Percentiles rank a stretch among this genome's conserved stretches.
Evolutionary conservation across 371 early-diverging fungal genomes (phyloP).

Genomic region (Mucor ambiguus): DNA sequence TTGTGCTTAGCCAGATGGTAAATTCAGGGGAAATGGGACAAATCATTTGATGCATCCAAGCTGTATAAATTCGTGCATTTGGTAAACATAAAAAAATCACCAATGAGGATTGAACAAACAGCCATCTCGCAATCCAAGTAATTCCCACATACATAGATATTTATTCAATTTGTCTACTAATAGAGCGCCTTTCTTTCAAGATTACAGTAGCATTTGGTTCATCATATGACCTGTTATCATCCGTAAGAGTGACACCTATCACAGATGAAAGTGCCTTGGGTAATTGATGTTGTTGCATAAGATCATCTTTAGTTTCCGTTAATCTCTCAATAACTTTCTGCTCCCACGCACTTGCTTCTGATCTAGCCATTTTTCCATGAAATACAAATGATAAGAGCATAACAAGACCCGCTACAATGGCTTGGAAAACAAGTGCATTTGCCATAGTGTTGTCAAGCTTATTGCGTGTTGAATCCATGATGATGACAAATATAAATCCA

Average conservation of each 20-base stretch:
- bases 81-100: not conserved
- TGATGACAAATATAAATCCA: constrained; percentile 48
- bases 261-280: constrained; percentile 6
- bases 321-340: not conserved
- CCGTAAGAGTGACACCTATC: constrained; percentile 2
- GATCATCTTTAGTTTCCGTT: not conserved
- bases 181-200: not conserved
- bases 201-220: not conserved
- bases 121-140: not conserved
- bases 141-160: not conserved
- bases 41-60: not conserved
- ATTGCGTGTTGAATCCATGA: constrained; percentile 44
- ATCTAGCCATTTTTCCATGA: constrained; percentile 24
- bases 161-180: not conserved
- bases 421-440: constrained; percentile 36
- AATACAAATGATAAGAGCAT: constrained; percentile 22
- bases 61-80: not conserved
- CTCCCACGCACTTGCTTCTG: constrained; percentile 23
- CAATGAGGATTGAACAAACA: not conserved
- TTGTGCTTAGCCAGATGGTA: not conserved
- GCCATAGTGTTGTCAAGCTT: constrained; percentile 29
- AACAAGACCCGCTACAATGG: constrained; percentile 25
- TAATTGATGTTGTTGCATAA: not conserved
- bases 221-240: not conserved
- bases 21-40: not conserved